These are phyloP conservation scores for Alternaria arborescens DNA, from an alignment of 2,329 filamentous ascomycete species.

Conservation along the genomic window DNA sequence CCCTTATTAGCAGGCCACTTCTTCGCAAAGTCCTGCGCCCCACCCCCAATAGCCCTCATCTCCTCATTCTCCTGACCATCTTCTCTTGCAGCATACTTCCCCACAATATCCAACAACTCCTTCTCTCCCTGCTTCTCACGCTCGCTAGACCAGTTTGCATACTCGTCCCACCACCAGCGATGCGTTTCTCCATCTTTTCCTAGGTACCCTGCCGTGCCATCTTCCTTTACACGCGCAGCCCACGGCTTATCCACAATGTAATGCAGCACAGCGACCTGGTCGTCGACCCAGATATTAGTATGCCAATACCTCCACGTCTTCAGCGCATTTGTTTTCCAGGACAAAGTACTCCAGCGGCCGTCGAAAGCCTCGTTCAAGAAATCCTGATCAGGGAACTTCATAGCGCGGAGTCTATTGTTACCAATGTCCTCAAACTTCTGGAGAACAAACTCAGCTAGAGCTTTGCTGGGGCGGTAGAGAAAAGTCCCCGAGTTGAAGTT, in stretches of 20 bases:
- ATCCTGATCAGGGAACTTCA: conserved; percentile 64
- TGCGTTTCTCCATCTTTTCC: conserved; percentile 63
- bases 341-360: conserved; percentile 54
- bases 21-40: conserved; percentile 44
- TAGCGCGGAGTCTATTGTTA: conserved; percentile 47
- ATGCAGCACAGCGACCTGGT: conserved; percentile 59
- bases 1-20: conserved; percentile 28
- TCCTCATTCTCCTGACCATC: conserved; percentile 35
- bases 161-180: conserved; percentile 63
- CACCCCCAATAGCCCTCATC: conserved; percentile 43
- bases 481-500: conserved; percentile 64
- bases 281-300: conserved; percentile 59
- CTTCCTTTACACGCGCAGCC: conserved; percentile 53
- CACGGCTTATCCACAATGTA: conserved; percentile 67
- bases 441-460: conserved; percentile 53
- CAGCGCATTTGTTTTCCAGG: conserved; percentile 63
- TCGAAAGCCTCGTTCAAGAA: conserved; percentile 61
- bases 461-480: conserved; percentile 56
- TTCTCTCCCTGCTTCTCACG: conserved; percentile 30
- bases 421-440: conserved; percentile 52
- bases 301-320: conserved; percentile 66
- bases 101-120: conserved; percentile 29
- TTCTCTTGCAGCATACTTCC: conserved; percentile 35
- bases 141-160: conserved; percentile 51
- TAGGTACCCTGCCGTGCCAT: conserved; percentile 58